Evolutionary conservation across 2,329 filamentous ascomycete genomes (phyloP).

Genomic region (Simplicillium sp.): DNA sequence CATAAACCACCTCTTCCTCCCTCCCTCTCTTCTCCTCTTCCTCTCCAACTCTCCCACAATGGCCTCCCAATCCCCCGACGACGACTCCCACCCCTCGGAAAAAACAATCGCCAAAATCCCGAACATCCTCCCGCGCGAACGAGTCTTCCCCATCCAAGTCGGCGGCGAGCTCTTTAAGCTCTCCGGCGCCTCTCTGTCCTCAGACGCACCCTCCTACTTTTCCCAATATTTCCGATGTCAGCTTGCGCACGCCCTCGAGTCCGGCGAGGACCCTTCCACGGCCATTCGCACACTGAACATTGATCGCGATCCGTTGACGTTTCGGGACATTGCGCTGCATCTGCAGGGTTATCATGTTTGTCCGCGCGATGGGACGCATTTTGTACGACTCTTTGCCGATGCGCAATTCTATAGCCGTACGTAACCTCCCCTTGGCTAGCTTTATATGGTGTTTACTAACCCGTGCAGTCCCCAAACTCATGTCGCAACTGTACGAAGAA

Average conservation of each 20-base stretch:
- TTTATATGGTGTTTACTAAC: background rate
- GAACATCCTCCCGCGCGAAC: constrained; percentile 55
- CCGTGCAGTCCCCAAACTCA: constrained; percentile 66
- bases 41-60: constrained; percentile 9
- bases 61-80: constrained; percentile 17
- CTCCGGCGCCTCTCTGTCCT: constrained; percentile 63
- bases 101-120: constrained; percentile 32
- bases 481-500: constrained; percentile 83
- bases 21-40: too few species aligned
- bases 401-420: constrained; percentile 86
- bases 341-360: constrained; percentile 84
- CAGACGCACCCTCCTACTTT: constrained; percentile 88
- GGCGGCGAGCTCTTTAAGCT: constrained; percentile 63
- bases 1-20: background rate
- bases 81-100: constrained; percentile 12
- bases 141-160: constrained; percentile 68
- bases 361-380: constrained; percentile 75
- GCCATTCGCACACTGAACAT: constrained; percentile 80
- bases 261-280: constrained; percentile 38
- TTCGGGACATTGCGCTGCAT: constrained; percentile 81
- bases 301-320: constrained; percentile 83
- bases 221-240: constrained; percentile 89
- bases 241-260: constrained; percentile 52
- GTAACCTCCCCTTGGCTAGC: constrained; percentile 17
- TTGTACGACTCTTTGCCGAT: constrained; percentile 87